These are phyloP conservation scores for sweet orange (Citrus sinensis) DNA, from an alignment of 345 rosid species.

Conservation along the genomic window DNA sequence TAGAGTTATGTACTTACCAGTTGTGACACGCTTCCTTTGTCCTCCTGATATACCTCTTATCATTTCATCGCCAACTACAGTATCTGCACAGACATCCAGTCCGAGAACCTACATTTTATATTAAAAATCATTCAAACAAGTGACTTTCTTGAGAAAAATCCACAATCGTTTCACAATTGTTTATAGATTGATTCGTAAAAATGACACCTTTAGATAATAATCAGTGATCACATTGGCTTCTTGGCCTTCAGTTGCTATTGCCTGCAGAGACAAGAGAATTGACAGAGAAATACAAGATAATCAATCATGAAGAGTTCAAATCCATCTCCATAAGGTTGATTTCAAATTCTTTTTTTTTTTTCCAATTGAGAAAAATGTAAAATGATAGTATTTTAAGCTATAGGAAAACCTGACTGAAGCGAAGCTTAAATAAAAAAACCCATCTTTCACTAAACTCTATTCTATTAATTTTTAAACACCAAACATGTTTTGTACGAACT, in stretches of 20 bases:
- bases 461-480: background rate
- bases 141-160: background rate
- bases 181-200: background rate
- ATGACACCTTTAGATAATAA: background rate
- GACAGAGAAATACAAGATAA: background rate
- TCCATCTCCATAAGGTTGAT: background rate
- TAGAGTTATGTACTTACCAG: background rate
- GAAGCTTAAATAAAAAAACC: background rate
- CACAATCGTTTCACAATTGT: too few species aligned
- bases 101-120: conserved; percentile 41
- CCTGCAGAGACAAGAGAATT: conserved; percentile 24
- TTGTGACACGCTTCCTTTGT: too few species aligned
- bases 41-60: too few species aligned
- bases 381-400: too few species aligned
- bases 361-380: background rate
- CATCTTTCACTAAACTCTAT: too few species aligned
- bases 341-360: too few species aligned
- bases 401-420: background rate
- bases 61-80: conserved; percentile 53
- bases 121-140: background rate
- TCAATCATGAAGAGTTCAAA: background rate
- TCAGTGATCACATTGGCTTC: conserved; percentile 46
- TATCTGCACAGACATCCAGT: conserved; percentile 61
- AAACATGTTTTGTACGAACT: background rate
- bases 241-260: conserved; percentile 42